These are phyloP conservation scores for Hortiboletus flavorubellus DNA, from an alignment of 768 basidiomycete species.

Conservation along the genomic window DNA sequence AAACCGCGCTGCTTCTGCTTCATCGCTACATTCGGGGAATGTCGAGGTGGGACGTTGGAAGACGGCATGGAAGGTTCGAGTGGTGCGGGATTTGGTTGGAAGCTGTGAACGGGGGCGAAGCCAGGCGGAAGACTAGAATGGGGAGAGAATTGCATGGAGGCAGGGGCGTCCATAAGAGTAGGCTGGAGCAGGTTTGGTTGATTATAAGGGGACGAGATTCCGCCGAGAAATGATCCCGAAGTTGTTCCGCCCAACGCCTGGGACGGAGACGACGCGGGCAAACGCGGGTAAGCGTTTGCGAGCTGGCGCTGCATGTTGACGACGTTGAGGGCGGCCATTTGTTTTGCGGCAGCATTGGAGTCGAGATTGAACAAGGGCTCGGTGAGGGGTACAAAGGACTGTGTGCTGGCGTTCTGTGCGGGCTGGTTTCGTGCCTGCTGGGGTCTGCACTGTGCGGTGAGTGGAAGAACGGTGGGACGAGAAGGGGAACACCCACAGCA, in stretches of 20 bases:
- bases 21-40: constrained; percentile 32
- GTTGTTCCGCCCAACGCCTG: constrained; percentile 52
- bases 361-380: constrained; percentile 55
- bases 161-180: constrained; percentile 39
- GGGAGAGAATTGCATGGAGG: constrained; percentile 40
- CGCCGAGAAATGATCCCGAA: constrained; percentile 67
- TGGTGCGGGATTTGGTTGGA: constrained; percentile 34
- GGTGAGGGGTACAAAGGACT: constrained; percentile 18
- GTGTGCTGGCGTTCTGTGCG: constrained; percentile 13
- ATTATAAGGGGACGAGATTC: constrained; percentile 40
- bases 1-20: constrained; percentile 61
- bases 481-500: constrained; percentile 31
- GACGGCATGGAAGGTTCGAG: constrained; percentile 46
- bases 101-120: constrained; percentile 38
- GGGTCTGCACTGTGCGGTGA: constrained; percentile 34
- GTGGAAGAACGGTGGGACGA: not conserved
- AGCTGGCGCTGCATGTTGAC: constrained; percentile 48
- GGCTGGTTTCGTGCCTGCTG: constrained; percentile 34
- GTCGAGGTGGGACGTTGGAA: constrained; percentile 36
- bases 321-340: constrained; percentile 74
- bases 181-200: constrained; percentile 34
- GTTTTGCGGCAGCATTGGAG: constrained; percentile 66
- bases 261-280: constrained; percentile 35
- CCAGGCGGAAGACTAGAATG: constrained; percentile 46
- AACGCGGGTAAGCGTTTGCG: constrained; percentile 53